phyloP scores from a whole-genome alignment of 805 yeast genomes.

The Yarrowia sp. region DNA sequence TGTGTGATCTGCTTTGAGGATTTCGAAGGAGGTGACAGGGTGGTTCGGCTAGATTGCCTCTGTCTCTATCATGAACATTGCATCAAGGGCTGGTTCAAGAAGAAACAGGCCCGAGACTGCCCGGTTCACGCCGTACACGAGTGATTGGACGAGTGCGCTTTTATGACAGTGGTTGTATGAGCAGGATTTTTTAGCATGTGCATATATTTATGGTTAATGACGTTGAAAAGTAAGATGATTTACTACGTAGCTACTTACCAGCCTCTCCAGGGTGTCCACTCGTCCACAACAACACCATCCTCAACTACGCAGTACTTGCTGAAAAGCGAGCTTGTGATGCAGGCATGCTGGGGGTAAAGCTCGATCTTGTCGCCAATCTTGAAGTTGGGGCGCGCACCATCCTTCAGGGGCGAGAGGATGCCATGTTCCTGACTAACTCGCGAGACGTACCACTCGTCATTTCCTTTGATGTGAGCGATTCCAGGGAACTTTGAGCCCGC shows the following conservation, averaged over 20 bases:
- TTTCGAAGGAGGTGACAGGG: slow-evolving; percentile 77
- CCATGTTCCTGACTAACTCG: slow-evolving; percentile 81
- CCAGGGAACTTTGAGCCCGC: slow-evolving; percentile 60
- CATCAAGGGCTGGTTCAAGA: slow-evolving; percentile 85
- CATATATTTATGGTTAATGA: slow-evolving; percentile 7
- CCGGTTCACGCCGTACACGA: slow-evolving; percentile 68
- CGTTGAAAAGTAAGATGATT: background rate
- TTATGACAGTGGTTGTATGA: too few relatives aligned
- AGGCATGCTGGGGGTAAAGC: slow-evolving; percentile 66
- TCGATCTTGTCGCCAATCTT: slow-evolving; percentile 51
- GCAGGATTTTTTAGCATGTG: too few relatives aligned
- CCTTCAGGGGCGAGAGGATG: slow-evolving; percentile 45
- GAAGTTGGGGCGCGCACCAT: slow-evolving; percentile 27
- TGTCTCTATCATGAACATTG: slow-evolving; percentile 93
- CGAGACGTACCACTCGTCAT: slow-evolving; percentile 60
- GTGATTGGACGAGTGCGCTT: background rate
- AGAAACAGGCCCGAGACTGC: slow-evolving; percentile 81
- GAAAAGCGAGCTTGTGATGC: slow-evolving; percentile 62
- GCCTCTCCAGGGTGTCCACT: slow-evolving; percentile 67
- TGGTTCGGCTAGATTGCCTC: slow-evolving; percentile 88
- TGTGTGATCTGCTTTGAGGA: slow-evolving; percentile 95
- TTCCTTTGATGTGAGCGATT: slow-evolving; percentile 48
- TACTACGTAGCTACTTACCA: slow-evolving; percentile 39
- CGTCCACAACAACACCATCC: slow-evolving; percentile 51
- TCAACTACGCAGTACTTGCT: slow-evolving; percentile 57